phyloP scores from a whole-genome alignment of 208 protist genomes.

The Naegleria gruberi region DNA sequence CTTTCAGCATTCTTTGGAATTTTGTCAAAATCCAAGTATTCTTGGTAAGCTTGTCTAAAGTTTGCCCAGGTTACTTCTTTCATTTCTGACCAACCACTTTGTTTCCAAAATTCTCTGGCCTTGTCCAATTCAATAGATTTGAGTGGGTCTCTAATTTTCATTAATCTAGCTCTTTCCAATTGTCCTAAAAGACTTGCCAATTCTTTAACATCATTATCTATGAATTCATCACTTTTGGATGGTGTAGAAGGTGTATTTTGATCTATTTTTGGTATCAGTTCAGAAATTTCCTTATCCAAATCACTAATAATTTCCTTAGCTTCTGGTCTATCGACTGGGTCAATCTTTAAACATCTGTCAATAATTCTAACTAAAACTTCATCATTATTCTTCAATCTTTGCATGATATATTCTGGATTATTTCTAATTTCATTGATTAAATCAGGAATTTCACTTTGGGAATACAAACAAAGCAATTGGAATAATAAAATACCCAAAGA shows the following conservation, averaged over 20 bases:
- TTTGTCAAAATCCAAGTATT: not conserved
- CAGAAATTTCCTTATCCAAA: not conserved
- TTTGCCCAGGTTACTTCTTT: not conserved
- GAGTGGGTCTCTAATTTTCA: not conserved
- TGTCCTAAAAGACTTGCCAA: not conserved
- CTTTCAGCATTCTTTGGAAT: not conserved
- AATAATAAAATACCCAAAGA: constrained; percentile 5
- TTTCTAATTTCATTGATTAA: not conserved
- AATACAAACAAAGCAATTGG: not conserved
- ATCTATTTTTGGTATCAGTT: too few relatives aligned
- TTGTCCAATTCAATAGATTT: not conserved
- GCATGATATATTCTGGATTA: not conserved
- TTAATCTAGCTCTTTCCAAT: not conserved
- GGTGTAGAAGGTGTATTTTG: not conserved
- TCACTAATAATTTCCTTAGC: not conserved
- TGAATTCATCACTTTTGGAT: not conserved
- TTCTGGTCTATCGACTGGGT: not conserved
- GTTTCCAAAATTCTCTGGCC: not conserved
- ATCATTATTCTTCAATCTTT: not conserved
- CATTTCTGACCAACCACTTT: not conserved
- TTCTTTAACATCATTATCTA: not conserved
- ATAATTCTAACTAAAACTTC: not conserved
- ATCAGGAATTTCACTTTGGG: constrained; percentile 7
- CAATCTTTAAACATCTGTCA: not conserved
- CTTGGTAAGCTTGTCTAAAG: not conserved